phyloP scores from a whole-genome alignment of 345 rosid genomes.

The Gossypium bickii region DNA sequence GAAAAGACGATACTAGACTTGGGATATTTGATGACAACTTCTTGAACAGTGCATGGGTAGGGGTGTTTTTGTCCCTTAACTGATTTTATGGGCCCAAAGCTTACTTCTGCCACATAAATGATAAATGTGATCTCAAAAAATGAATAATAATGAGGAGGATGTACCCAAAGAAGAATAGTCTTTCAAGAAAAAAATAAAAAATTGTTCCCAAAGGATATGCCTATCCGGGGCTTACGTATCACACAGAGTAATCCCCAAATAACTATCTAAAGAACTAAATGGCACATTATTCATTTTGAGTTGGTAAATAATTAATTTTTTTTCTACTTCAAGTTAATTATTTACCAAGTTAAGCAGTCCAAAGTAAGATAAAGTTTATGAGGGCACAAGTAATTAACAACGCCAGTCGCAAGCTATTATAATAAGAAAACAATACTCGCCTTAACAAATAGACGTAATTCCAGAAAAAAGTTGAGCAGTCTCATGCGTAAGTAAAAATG shows the following conservation, averaged over 20 bases:
- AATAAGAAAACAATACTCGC: no score
- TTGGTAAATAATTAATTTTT: no score
- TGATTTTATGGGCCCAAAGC: not conserved
- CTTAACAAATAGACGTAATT: no score
- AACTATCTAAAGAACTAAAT: no score
- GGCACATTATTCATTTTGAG: no score
- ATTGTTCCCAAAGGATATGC: not conserved
- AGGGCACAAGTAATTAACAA: no score
- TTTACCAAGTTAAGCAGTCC: no score
- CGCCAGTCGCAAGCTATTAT: no score
- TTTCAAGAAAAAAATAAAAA: not conserved
- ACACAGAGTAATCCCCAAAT: not conserved
- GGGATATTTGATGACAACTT: not conserved
- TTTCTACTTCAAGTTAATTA: no score
- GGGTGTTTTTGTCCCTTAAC: slow-evolving; percentile 4
- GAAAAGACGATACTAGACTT: slow-evolving; percentile 12
- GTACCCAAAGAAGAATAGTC: not conserved
- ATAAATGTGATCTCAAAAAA: not conserved
- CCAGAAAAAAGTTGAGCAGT: no score
- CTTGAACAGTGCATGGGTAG: not conserved
- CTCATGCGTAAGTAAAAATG: no score
- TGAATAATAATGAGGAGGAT: not conserved
- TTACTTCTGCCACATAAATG: not conserved
- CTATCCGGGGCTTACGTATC: not conserved
- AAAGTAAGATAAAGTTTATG: no score